These are phyloP conservation scores for Suhomyces panamericanus DNA, from an alignment of 1,139 yeast species.

Conservation along the genomic window DNA sequence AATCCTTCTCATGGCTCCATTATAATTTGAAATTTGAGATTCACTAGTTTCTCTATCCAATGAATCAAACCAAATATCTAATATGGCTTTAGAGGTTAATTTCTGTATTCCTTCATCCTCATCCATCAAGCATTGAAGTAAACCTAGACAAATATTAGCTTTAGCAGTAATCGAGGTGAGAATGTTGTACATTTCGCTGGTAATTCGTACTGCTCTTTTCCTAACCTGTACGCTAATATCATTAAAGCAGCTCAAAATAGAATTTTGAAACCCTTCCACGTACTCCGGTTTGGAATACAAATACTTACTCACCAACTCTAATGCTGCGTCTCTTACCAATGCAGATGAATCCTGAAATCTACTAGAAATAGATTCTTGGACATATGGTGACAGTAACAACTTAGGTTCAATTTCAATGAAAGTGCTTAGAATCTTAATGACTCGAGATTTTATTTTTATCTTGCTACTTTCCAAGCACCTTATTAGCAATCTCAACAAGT, in stretches of 20 bases:
- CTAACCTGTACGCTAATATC: constrained; percentile 70
- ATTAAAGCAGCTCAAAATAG: constrained; percentile 49
- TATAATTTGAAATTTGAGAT: background rate
- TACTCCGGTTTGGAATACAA: constrained; percentile 45
- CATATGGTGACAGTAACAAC: constrained; percentile 48
- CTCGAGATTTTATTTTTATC: constrained; percentile 62
- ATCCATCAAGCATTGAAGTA: constrained; percentile 61
- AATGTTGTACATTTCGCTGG: constrained; percentile 47
- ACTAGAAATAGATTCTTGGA: constrained; percentile 53
- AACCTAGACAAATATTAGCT: constrained; percentile 46
- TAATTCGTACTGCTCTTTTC: constrained; percentile 57
- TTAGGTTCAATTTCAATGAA: constrained; percentile 52
- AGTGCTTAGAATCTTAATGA: constrained; percentile 54
- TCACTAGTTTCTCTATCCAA: constrained; percentile 12
- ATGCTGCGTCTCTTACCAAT: constrained; percentile 71
- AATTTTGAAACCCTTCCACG: constrained; percentile 48
- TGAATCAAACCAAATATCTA: constrained; percentile 47
- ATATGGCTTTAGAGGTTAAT: constrained; percentile 39
- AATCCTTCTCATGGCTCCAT: constrained; percentile 8
- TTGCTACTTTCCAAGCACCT: constrained; percentile 51
- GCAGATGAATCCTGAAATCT: constrained; percentile 63
- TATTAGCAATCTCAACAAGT: constrained; percentile 51
- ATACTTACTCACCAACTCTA: constrained; percentile 63
- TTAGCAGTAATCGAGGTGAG: constrained; percentile 35
- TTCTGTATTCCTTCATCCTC: constrained; percentile 63